These are phyloP conservation scores for Candida dubliniensis DNA, from an alignment of 1,139 yeast genomes.

Conservation along the genomic window DNA sequence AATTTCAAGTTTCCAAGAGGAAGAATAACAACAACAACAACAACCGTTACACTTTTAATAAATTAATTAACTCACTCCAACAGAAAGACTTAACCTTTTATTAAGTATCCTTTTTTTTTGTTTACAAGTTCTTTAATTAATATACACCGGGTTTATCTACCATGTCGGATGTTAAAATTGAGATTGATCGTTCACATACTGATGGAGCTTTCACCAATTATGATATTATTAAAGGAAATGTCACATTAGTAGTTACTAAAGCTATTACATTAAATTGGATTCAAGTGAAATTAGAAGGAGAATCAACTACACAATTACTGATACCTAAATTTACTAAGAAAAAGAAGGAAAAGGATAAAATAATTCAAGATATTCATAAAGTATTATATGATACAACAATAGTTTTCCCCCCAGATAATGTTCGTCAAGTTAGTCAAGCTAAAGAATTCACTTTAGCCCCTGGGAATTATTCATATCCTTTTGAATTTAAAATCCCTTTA, in stretches of 20 bases:
- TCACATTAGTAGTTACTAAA: constrained; percentile 42
- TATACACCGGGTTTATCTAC: no score
- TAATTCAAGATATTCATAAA: constrained; percentile 50
- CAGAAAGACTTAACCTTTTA: no score
- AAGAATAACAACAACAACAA: no score
- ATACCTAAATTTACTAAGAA: constrained; percentile 23
- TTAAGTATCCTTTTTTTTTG: background rate
- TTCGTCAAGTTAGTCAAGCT: constrained; percentile 46
- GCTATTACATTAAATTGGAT: constrained; percentile 52
- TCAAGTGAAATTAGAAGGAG: constrained; percentile 61
- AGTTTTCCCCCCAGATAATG: constrained; percentile 62
- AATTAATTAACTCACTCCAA: no score
- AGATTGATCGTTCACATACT: constrained; percentile 35
- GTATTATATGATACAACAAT: constrained; percentile 54
- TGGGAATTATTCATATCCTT: constrained; percentile 60
- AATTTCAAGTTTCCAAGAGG: no score
- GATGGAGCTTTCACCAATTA: constrained; percentile 53
- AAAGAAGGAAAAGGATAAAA: constrained; percentile 20
- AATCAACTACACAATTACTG: constrained; percentile 40
- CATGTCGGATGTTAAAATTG: constrained; percentile 33
- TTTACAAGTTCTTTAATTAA: no score
- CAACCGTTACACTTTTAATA: no score
- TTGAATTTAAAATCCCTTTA: constrained; percentile 55
- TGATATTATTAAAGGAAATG: constrained; percentile 51
- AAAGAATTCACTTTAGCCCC: constrained; percentile 61